These are phyloP conservation scores for Rhodotorula kratochvilovae DNA, from an alignment of 768 basidiomycete genomes.

Conservation along the genomic window DNA sequence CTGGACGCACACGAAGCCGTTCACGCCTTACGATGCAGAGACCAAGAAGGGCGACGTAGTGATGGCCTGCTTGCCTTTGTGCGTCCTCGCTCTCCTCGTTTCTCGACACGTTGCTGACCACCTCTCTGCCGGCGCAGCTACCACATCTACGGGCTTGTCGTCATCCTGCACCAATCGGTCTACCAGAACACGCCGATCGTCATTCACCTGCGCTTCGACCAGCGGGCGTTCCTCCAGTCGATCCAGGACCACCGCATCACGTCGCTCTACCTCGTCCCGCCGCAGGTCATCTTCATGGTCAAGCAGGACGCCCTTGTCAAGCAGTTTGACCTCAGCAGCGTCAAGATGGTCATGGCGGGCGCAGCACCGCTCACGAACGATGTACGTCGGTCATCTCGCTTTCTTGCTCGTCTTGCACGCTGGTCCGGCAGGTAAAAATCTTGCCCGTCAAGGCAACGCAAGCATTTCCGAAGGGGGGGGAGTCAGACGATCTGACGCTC, in stretches of 20 bases:
- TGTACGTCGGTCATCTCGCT: background rate
- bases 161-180: slow-evolving; percentile 15
- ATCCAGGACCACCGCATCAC: slow-evolving; percentile 26
- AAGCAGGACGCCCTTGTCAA: slow-evolving; percentile 16
- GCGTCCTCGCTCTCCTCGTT: background rate
- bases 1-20: background rate
- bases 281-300: slow-evolving; percentile 26
- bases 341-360: slow-evolving; percentile 23
- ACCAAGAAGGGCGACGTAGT: slow-evolving; percentile 25
- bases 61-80: slow-evolving; percentile 23
- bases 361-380: slow-evolving; percentile 34
- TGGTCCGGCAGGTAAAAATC: too few relatives aligned
- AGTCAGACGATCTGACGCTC: background rate
- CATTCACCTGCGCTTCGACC: slow-evolving; percentile 13
- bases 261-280: slow-evolving; percentile 35
- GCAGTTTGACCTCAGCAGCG: slow-evolving; percentile 18
- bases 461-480: too few relatives aligned
- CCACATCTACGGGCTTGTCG: slow-evolving; percentile 36
- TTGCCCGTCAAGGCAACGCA: too few relatives aligned
- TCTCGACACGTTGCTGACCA: background rate
- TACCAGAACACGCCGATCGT: slow-evolving; percentile 21
- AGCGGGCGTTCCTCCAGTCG: slow-evolving; percentile 12
- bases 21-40: slow-evolving; percentile 2
- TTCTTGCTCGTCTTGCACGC: too few relatives aligned
- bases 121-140: background rate